A percentile compares a stretch with the other conserved stretches of the same genome.
phyloP scores from a whole-genome alignment of 441 rosid genomes.

The Pelargonium cotyledonis region DNA sequence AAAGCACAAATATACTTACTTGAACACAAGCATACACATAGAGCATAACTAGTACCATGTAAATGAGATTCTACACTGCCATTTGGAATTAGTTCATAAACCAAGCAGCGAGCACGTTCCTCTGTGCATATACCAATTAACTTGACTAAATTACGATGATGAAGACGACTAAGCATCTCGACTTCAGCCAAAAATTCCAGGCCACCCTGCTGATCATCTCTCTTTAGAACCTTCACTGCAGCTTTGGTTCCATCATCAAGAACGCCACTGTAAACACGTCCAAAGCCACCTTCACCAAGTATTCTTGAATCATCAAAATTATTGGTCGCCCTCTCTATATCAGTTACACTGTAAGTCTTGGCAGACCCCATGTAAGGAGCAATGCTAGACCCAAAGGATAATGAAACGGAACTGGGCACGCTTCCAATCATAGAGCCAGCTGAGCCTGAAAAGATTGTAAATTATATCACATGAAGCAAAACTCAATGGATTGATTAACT shows the following conservation, averaged over 20 bases:
- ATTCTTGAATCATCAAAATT: slow-evolving; percentile 63
- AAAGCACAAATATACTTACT: background rate
- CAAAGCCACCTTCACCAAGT: slow-evolving; percentile 96
- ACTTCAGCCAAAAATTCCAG: slow-evolving; percentile 93
- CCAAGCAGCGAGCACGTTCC: slow-evolving; percentile 77
- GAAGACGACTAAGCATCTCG: slow-evolving; percentile 97
- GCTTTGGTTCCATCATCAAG: slow-evolving; percentile 81
- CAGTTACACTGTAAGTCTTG: slow-evolving; percentile 66
- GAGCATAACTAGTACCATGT: slow-evolving; percentile 49
- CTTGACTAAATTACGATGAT: slow-evolving; percentile 90
- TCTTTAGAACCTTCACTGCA: slow-evolving; percentile 86
- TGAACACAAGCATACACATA: slow-evolving; percentile 4
- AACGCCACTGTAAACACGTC: slow-evolving; percentile 71
- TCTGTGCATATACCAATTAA: slow-evolving; percentile 88
- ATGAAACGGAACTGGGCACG: slow-evolving; percentile 59
- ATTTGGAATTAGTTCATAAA: slow-evolving; percentile 88
- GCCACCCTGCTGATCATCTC: slow-evolving; percentile 90
- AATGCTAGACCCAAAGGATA: slow-evolving; percentile 84
- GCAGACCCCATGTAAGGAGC: slow-evolving; percentile 78
- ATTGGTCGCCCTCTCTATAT: slow-evolving; percentile 68
- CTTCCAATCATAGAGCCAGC: slow-evolving; percentile 57
- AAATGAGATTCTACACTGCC: slow-evolving; percentile 97
- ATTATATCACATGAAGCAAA: slow-evolving; percentile 1
- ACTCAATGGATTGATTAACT: background rate
- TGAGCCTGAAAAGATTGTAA: slow-evolving; percentile 41